phyloP scores from a whole-genome alignment of 202 grass and related monocot genomes.

The Zoysia matrella region DNA sequence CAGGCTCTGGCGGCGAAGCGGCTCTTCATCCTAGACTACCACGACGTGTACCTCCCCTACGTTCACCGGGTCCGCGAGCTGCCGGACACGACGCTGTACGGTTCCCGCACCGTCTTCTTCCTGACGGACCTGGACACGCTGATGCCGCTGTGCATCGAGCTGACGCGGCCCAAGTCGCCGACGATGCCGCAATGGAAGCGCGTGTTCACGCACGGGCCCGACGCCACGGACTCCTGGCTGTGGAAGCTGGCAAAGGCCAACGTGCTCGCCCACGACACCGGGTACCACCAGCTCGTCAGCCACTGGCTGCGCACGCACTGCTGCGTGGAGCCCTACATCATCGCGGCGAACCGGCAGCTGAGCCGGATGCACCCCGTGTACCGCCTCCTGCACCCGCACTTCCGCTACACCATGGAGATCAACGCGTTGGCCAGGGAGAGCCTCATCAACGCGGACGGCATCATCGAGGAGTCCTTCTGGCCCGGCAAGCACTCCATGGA shows the following conservation, averaged over 20 bases:
- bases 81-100: conserved; percentile 58
- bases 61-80: conserved; percentile 69
- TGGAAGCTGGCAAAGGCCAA: conserved; percentile 90
- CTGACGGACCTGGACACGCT: conserved; percentile 63
- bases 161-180: conserved; percentile 70
- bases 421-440: conserved; percentile 68
- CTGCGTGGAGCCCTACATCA: conserved; percentile 84
- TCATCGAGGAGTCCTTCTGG: conserved; percentile 83
- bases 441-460: conserved; percentile 82
- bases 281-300: conserved; percentile 87
- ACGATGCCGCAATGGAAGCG: conserved; percentile 64
- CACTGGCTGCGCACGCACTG: conserved; percentile 91
- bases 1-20: conserved; percentile 64
- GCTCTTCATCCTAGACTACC: conserved; percentile 85
- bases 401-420: conserved; percentile 95
- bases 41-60: conserved; percentile 82
- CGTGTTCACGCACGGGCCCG: conserved; percentile 54
- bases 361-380: conserved; percentile 88
- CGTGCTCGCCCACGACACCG: conserved; percentile 65
- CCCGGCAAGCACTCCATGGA: conserved; percentile 69
- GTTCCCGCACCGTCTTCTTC: conserved; percentile 79
- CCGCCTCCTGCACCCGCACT: conserved; percentile 80
- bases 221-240: conserved; percentile 72
- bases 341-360: conserved; percentile 80
- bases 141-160: conserved; percentile 77